These are phyloP conservation scores for Talaromyces thailandensis DNA, from an alignment of 495 filamentous ascomycete genomes.

Conservation along the genomic window DNA sequence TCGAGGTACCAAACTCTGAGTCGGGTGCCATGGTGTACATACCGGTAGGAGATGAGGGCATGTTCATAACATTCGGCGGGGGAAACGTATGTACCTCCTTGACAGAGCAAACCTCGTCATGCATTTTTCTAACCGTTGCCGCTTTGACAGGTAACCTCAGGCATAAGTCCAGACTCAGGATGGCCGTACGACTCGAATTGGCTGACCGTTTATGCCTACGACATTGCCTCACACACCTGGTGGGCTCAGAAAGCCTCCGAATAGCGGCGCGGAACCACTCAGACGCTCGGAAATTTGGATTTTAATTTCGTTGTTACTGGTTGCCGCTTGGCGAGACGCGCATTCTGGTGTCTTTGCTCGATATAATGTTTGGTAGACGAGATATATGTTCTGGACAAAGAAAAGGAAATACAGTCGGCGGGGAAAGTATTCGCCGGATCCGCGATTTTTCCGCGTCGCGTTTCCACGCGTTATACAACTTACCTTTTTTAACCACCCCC, in stretches of 20 bases:
- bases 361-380: too few species aligned
- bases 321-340: too few species aligned
- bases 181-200: slow-evolving; percentile 9
- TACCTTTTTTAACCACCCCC: too few species aligned
- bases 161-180: slow-evolving; percentile 8
- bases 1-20: slow-evolving; percentile 8
- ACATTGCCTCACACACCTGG: slow-evolving; percentile 11
- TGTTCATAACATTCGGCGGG: slow-evolving; percentile 11
- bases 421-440: too few species aligned
- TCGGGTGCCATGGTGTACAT: slow-evolving; percentile 10
- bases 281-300: too few species aligned
- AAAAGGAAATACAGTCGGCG: too few species aligned
- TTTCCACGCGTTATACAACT: too few species aligned
- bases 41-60: slow-evolving; percentile 9
- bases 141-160: slow-evolving; percentile 6
- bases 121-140: neutral
- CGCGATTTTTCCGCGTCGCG: too few species aligned
- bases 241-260: neutral
- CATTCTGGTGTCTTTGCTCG: too few species aligned
- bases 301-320: too few species aligned
- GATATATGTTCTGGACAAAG: too few species aligned
- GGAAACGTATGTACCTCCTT: slow-evolving; percentile 5
- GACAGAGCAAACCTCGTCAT: neutral
- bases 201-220: slow-evolving; percentile 9
- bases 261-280: too few species aligned